Conservation (phyloP, 2,329 filamentous ascomycete genomes). For the Ambrosiella beaveri region DNA sequence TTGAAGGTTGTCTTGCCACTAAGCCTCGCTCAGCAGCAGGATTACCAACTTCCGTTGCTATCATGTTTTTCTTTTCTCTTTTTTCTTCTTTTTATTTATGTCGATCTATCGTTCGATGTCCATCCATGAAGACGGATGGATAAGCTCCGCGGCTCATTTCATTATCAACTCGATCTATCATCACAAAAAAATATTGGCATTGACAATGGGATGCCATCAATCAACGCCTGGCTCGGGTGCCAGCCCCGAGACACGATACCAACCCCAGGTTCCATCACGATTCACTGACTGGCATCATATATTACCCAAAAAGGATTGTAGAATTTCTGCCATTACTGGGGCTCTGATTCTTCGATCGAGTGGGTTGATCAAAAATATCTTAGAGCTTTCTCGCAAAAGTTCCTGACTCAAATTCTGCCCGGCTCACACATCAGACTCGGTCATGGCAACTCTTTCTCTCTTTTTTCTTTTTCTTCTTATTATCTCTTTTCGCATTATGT, state of each 20-base stretch:
- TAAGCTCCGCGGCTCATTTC: conserved; percentile 4
- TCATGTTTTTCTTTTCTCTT: not conserved
- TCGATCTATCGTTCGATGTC: not conserved
- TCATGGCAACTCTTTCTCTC: not conserved
- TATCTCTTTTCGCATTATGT: not conserved
- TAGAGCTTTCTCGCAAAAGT: too few relatives aligned
- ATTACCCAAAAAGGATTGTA: too few relatives aligned
- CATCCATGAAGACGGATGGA: conserved; percentile 4
- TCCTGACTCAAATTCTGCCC: not conserved
- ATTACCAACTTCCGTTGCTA: not conserved
- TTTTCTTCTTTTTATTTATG: not conserved
- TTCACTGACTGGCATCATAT: too few relatives aligned
- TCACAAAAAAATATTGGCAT: not conserved
- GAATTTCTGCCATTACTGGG: too few relatives aligned
- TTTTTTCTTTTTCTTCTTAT: not conserved
- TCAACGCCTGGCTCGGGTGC: not conserved
- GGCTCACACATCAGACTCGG: not conserved
- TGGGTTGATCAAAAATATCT: too few relatives aligned
- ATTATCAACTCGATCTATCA: not conserved
- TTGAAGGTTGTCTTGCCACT: not conserved
- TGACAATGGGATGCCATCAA: not conserved
- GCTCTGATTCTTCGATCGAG: too few relatives aligned
- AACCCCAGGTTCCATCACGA: too few relatives aligned
- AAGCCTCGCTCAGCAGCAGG: not conserved
- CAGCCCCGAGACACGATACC: too few relatives aligned